Conservation (phyloP, 2,329 filamentous ascomycete genomes). For the Aspergillus tanneri region DNA sequence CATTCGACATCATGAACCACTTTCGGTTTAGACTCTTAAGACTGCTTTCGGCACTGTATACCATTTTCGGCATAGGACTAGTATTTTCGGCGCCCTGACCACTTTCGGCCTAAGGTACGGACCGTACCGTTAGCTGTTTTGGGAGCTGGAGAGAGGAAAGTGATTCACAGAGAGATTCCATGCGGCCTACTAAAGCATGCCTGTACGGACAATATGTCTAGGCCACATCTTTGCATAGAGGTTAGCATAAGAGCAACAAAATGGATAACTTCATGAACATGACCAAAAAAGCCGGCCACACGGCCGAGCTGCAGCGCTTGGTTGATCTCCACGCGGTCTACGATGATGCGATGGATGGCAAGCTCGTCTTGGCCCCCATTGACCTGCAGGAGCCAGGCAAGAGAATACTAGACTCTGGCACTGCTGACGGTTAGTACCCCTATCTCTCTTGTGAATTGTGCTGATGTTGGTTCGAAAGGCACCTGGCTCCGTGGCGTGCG, state of each 20-base stretch:
- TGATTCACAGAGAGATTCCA: neutral
- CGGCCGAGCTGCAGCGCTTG: conserved; percentile 8
- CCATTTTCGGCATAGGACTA: no score
- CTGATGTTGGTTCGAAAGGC: conserved; percentile 5
- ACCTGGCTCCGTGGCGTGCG: conserved; percentile 8
- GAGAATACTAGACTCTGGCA: conserved; percentile 9
- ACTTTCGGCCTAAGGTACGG: conserved; percentile 2
- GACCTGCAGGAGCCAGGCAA: conserved; percentile 7
- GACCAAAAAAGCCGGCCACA: conserved; percentile 8
- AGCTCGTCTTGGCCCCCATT: conserved; percentile 6
- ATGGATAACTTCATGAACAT: conserved; percentile 11
- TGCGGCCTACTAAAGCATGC: neutral
- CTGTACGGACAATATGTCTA: neutral
- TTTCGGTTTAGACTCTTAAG: no score
- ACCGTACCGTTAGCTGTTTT: conserved; percentile 1
- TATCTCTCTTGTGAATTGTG: neutral
- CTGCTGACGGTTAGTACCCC: conserved; percentile 3
- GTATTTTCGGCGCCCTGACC: conserved; percentile 19
- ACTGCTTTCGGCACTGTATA: neutral
- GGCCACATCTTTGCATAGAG: neutral
- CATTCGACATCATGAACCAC: no score
- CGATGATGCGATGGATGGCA: conserved; percentile 7
- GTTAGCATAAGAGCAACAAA: neutral
- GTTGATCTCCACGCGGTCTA: conserved; percentile 3
- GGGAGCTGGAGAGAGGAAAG: conserved; percentile 1